Evolutionary conservation across 2,329 filamentous ascomycete species (phyloP).

Genomic region (Aureobasidium sp.): DNA sequence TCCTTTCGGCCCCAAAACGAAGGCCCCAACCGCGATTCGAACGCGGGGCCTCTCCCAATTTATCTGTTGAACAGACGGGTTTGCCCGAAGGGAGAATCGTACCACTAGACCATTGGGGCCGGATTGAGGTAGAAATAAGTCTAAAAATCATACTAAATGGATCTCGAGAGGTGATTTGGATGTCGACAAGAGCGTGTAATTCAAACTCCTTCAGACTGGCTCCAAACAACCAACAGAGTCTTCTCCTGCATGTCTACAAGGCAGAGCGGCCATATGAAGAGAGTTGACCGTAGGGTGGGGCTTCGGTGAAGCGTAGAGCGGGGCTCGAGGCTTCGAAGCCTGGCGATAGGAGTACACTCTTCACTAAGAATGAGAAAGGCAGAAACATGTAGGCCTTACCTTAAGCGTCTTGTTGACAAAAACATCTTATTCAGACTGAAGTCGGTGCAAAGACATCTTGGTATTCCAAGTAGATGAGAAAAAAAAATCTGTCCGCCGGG

Average conservation of each 20-base stretch:
- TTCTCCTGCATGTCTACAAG: not conserved
- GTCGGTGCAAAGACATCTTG: not conserved
- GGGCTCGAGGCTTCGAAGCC: not conserved
- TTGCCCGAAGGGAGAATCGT: not conserved
- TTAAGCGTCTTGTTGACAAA: not conserved
- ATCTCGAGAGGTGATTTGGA: not conserved
- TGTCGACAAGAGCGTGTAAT: no score
- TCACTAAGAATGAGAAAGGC: not conserved
- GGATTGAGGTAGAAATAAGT: no score
- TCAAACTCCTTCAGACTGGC: no score
- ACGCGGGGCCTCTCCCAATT: not conserved
- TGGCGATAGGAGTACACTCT: not conserved
- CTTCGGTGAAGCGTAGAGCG: not conserved
- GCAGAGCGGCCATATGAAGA: not conserved
- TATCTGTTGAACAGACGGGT: not conserved
- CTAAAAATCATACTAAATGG: not conserved
- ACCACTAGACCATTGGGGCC: not conserved
- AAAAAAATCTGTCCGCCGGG: not conserved
- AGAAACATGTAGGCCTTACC: no score
- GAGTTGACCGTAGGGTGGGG: not conserved
- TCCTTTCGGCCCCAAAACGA: no score
- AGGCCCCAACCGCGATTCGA: conserved; percentile 3
- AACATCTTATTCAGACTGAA: not conserved
- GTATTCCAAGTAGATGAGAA: not conserved
- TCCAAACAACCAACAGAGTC: no score